phyloP scores from a whole-genome alignment of 768 basidiomycete species.

The Calocera cornea region DNA sequence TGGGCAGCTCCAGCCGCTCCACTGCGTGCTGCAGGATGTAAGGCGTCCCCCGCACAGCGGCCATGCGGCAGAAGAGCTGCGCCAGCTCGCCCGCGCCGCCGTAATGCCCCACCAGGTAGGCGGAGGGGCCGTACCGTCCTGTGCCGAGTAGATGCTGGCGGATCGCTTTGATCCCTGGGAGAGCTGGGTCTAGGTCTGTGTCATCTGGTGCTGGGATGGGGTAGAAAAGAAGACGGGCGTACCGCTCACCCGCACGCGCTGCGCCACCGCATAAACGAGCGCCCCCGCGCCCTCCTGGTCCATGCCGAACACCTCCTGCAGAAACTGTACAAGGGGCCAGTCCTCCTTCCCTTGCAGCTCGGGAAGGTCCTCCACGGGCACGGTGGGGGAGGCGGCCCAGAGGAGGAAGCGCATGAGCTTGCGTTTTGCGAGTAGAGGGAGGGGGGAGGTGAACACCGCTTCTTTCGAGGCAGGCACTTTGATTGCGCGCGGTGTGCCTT shows the following conservation, averaged over 20 bases:
- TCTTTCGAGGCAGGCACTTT: conserved; percentile 83
- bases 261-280: conserved; percentile 68
- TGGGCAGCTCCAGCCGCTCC: conserved; percentile 1
- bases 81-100: conserved; percentile 85
- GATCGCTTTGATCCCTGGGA: conserved; percentile 53
- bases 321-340: conserved; percentile 46
- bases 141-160: conserved; percentile 60
- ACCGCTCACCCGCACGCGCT: conserved; percentile 50
- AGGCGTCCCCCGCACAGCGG: conserved; percentile 52
- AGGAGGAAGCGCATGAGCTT: conserved; percentile 83
- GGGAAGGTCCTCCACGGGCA: background rate
- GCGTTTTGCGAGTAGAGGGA: conserved; percentile 72
- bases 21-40: conserved; percentile 29
- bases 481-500: conserved; percentile 24
- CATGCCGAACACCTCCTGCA: conserved; percentile 51
- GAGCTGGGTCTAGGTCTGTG: conserved; percentile 42
- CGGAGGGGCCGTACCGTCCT: conserved; percentile 75
- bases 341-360: conserved; percentile 43
- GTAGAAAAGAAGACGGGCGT: conserved; percentile 12
- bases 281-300: conserved; percentile 41
- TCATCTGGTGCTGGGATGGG: background rate
- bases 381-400: conserved; percentile 43
- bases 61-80: conserved; percentile 56
- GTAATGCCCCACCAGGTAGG: conserved; percentile 90
- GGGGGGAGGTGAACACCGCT: conserved; percentile 74